Base-by-base conservation (phyloP, 306 rosid species). In the Prunus mume region DNA sequence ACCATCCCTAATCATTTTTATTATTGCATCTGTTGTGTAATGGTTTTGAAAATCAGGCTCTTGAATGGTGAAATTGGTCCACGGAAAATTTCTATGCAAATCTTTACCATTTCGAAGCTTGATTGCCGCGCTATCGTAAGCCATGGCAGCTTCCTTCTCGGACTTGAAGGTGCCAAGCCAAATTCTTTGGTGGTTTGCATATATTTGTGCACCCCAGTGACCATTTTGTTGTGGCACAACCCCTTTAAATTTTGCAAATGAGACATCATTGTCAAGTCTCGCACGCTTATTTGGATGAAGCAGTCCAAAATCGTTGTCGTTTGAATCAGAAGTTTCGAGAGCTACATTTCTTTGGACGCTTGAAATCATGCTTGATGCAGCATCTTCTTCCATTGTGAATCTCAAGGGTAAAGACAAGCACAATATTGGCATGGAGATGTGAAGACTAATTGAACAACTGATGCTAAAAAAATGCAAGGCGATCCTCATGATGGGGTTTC, bases 131-230 rank as follows among this genome's bases (percentile, higher is more conserved):
- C 97, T 91, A 3, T 91, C 97, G 0, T 94, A 91, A 45, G 98
- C 97, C 97, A 86, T 90, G 20, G 97, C 97, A 0, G 98, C 97
- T 18, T 80, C 94, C 76, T 55, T 81, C 68, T 89, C 90, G 0
- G 94, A 82, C 19, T 87, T 91, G 83, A 94, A 94, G 0, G 98
- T 91, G 3, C 98, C 98, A 15, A 94, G 90, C 98, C 98, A 94
- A 18, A 94, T 85, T 72, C 97, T 85, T 62, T 88, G 98, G 75
- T 94, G 94, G 47, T 87, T 87, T 46, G 94, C 91, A 18, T 94
- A 94, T 71, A 94, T 94, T 20, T 94, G 96, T 15, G 97, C 93
- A 30, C 98, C 97, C 97, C 96, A 94, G 70, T 92, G 84, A 1
- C 98, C 98, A 17, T 93, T 93, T 71, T 88, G 91, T 62, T 91